Evolutionary conservation across 148 eudicot genomes (phyloP).

Genomic region (Heliamphora exappendiculata): DNA sequence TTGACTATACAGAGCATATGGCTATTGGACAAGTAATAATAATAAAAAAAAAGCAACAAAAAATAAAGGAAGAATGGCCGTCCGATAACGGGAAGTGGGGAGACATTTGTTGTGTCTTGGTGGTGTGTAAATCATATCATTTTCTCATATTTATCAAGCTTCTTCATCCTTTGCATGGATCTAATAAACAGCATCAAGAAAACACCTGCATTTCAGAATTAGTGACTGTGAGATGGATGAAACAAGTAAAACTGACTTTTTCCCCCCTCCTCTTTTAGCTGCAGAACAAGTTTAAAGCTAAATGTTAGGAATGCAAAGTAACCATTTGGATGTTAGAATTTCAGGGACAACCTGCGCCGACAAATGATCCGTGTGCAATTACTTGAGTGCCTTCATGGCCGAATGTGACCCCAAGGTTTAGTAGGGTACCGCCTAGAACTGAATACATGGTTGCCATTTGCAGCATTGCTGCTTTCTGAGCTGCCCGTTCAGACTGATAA

Average conservation of each 20-base stretch:
- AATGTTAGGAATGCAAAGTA: not conserved
- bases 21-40: not conserved
- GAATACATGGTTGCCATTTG: conserved; percentile 97
- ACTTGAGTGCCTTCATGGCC: conserved; percentile 55
- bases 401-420: conserved; percentile 77
- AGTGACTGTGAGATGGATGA: not conserved
- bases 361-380: conserved; percentile 69
- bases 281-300: not conserved
- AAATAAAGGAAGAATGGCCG: not conserved
- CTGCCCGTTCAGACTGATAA: conserved; percentile 91
- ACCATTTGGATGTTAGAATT: not conserved
- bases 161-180: conserved; percentile 91
- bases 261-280: not conserved
- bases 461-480: conserved; percentile 80
- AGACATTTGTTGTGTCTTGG: not conserved
- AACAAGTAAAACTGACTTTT: not conserved
- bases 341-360: conserved; percentile 66
- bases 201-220: conserved; percentile 49
- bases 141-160: conserved; percentile 83
- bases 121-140: conserved; percentile 38
- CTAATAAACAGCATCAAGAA: conserved; percentile 55
- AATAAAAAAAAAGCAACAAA: not conserved
- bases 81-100: not conserved
- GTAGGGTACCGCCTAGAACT: conserved; percentile 70
- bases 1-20: not conserved